phyloP scores from a whole-genome alignment of 2,329 filamentous ascomycete genomes.

The Colletotrichum shisoi region DNA sequence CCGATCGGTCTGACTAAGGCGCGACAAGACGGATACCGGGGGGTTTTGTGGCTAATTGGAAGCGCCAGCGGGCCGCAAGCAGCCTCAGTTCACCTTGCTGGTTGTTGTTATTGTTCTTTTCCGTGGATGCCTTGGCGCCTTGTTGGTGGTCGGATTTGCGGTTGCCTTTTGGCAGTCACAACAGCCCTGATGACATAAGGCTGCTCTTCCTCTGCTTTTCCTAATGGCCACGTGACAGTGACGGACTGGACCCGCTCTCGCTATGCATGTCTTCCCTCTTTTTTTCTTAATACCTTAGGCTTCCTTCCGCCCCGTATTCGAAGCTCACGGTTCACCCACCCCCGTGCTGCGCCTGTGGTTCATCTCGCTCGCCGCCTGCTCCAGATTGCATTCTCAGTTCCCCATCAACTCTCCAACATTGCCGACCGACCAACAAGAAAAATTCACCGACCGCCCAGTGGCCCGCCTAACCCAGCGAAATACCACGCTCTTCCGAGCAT shows the following conservation, averaged over 20 bases:
- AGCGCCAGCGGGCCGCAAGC: conserved; percentile 35
- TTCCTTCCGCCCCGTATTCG: neutral
- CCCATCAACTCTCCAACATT: conserved; percentile 32
- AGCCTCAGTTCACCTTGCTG: conserved; percentile 10
- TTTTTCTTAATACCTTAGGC: conserved; percentile 6
- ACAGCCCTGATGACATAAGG: too few relatives aligned
- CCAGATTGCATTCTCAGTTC: conserved; percentile 32
- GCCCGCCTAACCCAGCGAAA: conserved; percentile 22
- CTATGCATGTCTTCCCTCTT: too few relatives aligned
- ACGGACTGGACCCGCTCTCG: neutral
- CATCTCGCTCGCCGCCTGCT: conserved; percentile 29
- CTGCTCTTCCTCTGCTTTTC: too few relatives aligned
- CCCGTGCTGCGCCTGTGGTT: conserved; percentile 17
- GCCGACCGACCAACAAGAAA: conserved; percentile 30
- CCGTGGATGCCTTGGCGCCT: conserved; percentile 13
- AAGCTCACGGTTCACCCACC: too few relatives aligned
- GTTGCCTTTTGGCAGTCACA: neutral
- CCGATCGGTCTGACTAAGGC: conserved; percentile 34
- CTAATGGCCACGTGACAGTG: conserved; percentile 4
- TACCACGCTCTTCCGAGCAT: conserved; percentile 21
- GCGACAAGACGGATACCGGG: neutral
- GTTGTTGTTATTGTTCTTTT: neutral
- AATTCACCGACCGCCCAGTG: conserved; percentile 33
- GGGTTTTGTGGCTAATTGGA: conserved; percentile 33
- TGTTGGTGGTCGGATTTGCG: neutral